A percentile compares a stretch with the other conserved stretches of the same genome.
Evolutionary conservation across 2,329 filamentous ascomycete genomes (phyloP).

Genomic region (Eutypella sp.): DNA sequence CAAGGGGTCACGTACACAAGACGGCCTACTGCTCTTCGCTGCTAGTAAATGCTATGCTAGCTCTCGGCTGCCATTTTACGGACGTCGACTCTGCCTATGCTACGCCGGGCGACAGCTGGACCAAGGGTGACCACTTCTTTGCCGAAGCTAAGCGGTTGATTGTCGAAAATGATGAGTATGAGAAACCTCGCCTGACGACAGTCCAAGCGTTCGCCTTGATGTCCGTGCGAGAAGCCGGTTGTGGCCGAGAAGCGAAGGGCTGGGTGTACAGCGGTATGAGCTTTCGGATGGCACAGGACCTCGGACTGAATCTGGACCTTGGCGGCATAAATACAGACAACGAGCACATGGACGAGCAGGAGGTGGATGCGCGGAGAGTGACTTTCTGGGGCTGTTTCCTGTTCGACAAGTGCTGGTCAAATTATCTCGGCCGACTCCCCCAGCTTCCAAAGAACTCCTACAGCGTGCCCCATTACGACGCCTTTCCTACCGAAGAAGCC

Average conservation of each 20-base stretch:
- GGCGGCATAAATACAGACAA: conserved; percentile 56
- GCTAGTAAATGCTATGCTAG: conserved; percentile 89
- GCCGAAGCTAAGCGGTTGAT: conserved; percentile 87
- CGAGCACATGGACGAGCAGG: conserved; percentile 65
- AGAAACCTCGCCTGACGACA: conserved; percentile 80
- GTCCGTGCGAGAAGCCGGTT: conserved; percentile 94
- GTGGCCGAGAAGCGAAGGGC: conserved; percentile 87
- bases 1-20: conserved; percentile 42
- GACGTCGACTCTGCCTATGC: conserved; percentile 67
- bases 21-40: conserved; percentile 82
- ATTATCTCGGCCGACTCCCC: conserved; percentile 87
- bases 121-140: conserved; percentile 94
- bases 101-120: conserved; percentile 68
- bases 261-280: conserved; percentile 99
- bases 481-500: conserved; percentile 83
- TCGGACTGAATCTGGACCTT: conserved; percentile 84
- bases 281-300: conserved; percentile 93
- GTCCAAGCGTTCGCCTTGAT: conserved; percentile 92
- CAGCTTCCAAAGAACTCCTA: conserved; percentile 76
- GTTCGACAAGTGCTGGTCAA: conserved; percentile 99
- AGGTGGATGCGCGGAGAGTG: conserved; percentile 82
- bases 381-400: conserved; percentile 98
- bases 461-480: conserved; percentile 82
- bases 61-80: conserved; percentile 90
- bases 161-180: conserved; percentile 87